Evolutionary conservation across 768 basidiomycete genomes (phyloP).

Genomic region (Leucogyrophana mollusca): DNA sequence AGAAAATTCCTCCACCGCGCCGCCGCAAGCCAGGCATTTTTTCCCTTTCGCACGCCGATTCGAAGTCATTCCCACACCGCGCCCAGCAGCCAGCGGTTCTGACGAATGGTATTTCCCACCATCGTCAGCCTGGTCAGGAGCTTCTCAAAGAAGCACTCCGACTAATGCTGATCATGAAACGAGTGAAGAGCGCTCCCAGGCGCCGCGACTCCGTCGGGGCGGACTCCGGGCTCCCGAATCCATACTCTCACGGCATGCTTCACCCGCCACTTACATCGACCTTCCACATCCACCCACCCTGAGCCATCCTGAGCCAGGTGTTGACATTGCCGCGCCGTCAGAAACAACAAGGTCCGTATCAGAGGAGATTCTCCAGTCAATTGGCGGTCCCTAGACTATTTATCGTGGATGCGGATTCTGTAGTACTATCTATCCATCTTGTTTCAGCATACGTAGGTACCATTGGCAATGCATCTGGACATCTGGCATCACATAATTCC

Average conservation of each 20-base stretch:
- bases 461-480: no score
- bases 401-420: conserved; percentile 6
- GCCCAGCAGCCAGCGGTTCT: conserved; percentile 23
- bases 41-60: conserved; percentile 52
- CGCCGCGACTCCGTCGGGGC: conserved; percentile 64
- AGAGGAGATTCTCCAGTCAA: conserved; percentile 15
- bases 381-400: conserved; percentile 11
- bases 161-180: conserved; percentile 24
- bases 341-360: conserved; percentile 10
- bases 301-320: conserved; percentile 3
- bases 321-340: conserved; percentile 5
- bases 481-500: no score
- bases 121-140: conserved; percentile 18
- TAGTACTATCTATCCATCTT: conserved; percentile 4
- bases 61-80: conserved; percentile 33
- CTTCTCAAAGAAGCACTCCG: conserved; percentile 15
- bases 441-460: no score
- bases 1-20: no score
- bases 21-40: conserved; percentile 47
- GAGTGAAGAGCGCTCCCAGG: conserved; percentile 34
- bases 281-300: conserved; percentile 17
- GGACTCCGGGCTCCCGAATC: conserved; percentile 66
- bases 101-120: conserved; percentile 34
- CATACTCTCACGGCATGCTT: conserved; percentile 46
- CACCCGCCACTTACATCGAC: conserved; percentile 28